These are phyloP conservation scores for Smittium culicis DNA, from an alignment of 371 early-diverging fungal genomes.

Conservation along the genomic window DNA sequence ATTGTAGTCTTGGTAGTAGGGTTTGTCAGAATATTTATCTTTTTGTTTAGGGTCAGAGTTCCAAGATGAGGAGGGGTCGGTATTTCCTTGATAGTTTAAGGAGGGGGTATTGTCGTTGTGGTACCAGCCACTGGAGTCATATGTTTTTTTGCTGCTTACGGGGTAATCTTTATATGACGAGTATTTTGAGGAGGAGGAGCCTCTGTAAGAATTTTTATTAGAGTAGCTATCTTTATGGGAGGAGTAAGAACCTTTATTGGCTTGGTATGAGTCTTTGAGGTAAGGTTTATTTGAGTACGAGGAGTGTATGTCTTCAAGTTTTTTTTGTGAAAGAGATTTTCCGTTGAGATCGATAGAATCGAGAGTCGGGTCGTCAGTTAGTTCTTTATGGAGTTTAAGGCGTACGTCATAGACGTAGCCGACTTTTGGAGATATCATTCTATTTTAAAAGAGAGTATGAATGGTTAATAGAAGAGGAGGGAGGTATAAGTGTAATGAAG, in stretches of 20 bases:
- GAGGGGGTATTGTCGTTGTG: background rate
- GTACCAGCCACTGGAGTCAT: background rate
- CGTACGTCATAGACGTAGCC: constrained; percentile 45
- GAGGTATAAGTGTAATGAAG: no score
- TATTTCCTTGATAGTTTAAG: background rate
- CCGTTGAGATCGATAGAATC: background rate
- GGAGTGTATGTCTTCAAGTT: background rate
- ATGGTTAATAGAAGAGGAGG: no score
- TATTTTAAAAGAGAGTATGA: no score
- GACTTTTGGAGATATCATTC: background rate
- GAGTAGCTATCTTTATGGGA: background rate
- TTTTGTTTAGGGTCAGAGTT: background rate
- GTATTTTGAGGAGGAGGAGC: background rate
- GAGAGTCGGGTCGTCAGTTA: constrained; percentile 12
- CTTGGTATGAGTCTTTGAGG: no score
- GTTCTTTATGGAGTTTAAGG: constrained; percentile 43
- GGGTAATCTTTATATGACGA: background rate
- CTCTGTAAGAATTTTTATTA: background rate
- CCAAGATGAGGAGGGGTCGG: background rate
- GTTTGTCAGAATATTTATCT: background rate
- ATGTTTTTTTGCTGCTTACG: background rate
- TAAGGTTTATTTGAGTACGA: no score
- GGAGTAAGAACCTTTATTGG: background rate
- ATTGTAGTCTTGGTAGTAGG: background rate
- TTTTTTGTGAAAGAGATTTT: constrained; percentile 4